Percentiles rank a stretch among this genome's conserved stretches.
Conservation (phyloP, 495 filamentous ascomycete genomes). For the Letharia columbiana region DNA sequence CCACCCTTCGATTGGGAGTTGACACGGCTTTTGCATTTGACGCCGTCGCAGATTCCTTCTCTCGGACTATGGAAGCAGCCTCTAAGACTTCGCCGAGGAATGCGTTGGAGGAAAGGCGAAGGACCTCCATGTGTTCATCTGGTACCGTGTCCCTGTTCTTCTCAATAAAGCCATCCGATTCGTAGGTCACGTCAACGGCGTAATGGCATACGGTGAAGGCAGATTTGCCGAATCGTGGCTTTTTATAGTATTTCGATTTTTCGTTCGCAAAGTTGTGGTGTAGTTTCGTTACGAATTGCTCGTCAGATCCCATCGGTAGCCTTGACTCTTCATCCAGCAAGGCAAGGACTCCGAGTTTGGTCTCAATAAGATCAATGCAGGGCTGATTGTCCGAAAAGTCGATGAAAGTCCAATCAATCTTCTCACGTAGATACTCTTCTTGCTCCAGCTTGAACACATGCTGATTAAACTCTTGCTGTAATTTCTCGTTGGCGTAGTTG, state of each 20-base stretch:
- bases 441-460: conserved; percentile 99
- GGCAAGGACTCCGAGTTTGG: conserved; percentile 85
- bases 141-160: conserved; percentile 99
- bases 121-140: conserved; percentile 92
- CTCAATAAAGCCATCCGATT: conserved; percentile 99
- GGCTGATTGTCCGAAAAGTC: conserved; percentile 99
- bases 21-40: conserved; percentile 58
- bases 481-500: conserved; percentile 99
- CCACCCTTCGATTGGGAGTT: conserved; percentile 69
- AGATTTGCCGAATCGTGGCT: conserved; percentile 94
- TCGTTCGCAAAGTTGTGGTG: conserved; percentile 87
- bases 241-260: conserved; percentile 98
- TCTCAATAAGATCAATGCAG: conserved; percentile 99
- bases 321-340: conserved; percentile 94
- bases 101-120: conserved; percentile 71
- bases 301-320: conserved; percentile 93
- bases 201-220: conserved; percentile 99
- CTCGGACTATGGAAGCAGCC: conserved; percentile 73
- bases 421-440: conserved; percentile 91
- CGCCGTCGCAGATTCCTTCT: conserved; percentile 75
- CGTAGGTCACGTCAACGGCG: conserved; percentile 96
- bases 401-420: conserved; percentile 99
- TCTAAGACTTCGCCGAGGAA: conserved; percentile 83
- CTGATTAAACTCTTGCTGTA: conserved; percentile 99
- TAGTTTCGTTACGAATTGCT: conserved; percentile 94